Evolutionary conservation across 2,329 filamentous ascomycete species (phyloP), one percentile per base, ranked within the genome.

Genomic region (Pestalotiopsis sp.): DNA sequence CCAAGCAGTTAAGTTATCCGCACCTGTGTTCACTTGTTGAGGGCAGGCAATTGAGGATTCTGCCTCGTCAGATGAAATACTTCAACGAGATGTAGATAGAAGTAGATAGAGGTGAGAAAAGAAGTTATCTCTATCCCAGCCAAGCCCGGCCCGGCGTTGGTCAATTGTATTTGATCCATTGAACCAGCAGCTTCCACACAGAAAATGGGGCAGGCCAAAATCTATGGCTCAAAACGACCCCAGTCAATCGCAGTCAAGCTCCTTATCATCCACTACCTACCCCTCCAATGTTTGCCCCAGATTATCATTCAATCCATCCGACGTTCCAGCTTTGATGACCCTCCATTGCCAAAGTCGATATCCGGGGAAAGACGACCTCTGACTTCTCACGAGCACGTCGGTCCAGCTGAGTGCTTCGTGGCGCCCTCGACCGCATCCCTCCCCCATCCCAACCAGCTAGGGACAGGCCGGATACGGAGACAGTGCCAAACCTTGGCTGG

Each of bases 211-310:
- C 17, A 52, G 10, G 44, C 44, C 44, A 7, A 20, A 52, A 52
- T 52, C 44, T 52, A 7, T 52, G 44, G 44, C 44, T 52, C 44
- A 22, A 20, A n/a, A 52, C 44, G n/a, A 52, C 44, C 44, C 44
- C 44, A 22, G 44, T 39, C 60, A 63, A 38, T 44, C 13, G 35
- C 20, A 20, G 4, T 30, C 60, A 14, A 63, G 60, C 60, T 63
- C 60, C 60, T 63, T 63, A 63, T 63, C 60, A 22, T 20, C 38
- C 14, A 44, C 60, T 63, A 63, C 60, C 60, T 63, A 63, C 60
- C 60, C 60, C 60, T 63, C 60, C 60, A 63, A 35, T 35, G 30
- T 35, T 35, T 35, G 30, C 44, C 44, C 44, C 44, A 52, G 44
- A 52, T 52, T 52, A 52, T 52, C 44, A 52, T 52, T 9, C 44